Base-by-base conservation (phyloP, 164 flowering plant species). In the Annona cherimola region DNA sequence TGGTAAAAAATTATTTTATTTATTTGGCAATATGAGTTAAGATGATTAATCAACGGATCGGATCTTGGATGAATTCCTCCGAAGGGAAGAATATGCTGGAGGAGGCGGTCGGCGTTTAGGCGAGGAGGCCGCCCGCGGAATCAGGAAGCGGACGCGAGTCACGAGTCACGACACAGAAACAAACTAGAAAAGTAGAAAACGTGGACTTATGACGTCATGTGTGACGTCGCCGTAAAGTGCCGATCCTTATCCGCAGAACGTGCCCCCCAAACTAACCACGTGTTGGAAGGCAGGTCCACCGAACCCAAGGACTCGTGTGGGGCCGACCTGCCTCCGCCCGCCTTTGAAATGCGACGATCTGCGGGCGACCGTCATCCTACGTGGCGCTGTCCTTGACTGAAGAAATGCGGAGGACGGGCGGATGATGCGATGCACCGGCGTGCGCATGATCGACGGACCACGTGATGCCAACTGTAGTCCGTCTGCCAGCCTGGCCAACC, bases 381-480 rank as follows among this genome's bases (percentile, higher is more conserved):
- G 66, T 75, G 66, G 61, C 54, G 2, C 11, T 5, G 4, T 5
- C 8, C 2, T 12, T 41, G 54, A n/a, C 3, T 0, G 2, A 57
- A 60, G 74, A 66, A 16, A 50, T 50, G 2, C 9, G 57, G 16
- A 50, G 57, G 14, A 8, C 57, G 14, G 57, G 14, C 57, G 57
- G 8, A 26, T 74, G 76, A 61, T 61, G 42, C 63, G 4, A n/a
- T 2, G 20, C 0, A 63, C 8, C 39, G 35, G 55, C 60, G 42
- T n/a, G 68, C 62, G 60, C 71, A 60, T 41, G 68, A 40, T 20
- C 3, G 12, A 35, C 12, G 0, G 63, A 59, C 69, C 44, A 42
- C 78, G 71, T 75, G 76, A 26, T 71, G 80, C 84, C 86, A 83
- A 79, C 79, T 85, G 86, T 84, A 83, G 75, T 57, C 45, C 61